Base-by-base conservation (phyloP, 2,329 filamentous ascomycete genomes). In the Penicillium sp. region DNA sequence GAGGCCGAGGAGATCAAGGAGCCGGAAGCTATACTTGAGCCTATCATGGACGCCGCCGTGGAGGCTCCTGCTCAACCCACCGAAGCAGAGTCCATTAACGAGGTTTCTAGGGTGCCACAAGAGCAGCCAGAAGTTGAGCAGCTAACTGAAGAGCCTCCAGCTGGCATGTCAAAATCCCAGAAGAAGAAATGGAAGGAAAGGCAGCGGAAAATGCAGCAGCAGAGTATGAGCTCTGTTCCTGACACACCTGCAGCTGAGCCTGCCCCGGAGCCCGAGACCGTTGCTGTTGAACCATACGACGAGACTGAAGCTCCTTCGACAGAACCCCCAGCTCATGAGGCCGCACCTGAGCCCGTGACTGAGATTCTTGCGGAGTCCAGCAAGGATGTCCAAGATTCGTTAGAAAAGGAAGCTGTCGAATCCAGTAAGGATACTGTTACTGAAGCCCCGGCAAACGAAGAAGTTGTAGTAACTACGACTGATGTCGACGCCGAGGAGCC, bases 251-350 rank as follows among this genome's bases (percentile, higher is more conserved):
- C 52, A 31, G 26, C 29, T n/a, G 40, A 51, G 8, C 6, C 37
- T 22, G 27, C 48, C 2, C 46, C 27, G 3, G 54, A 59, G 41
- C 35, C 55, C 6, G 60, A 63, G 27, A n/a, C n/a, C 2, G 6
- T 18, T 37, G 15, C 54, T 4, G 40, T 45, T 35, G 29, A 48
- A 8, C 2, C 18, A 48, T 37, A 12, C 45, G 26, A 48, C 5
- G 45, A 48, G 6, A 35, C 22, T 11, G 29, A 25, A 12, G 33
- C 33, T 35, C 6, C n/a, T 18, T 35, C n/a, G 15, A 35, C n/a
- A 35, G 33, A 35, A 18, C 22, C 22, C 15, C 8, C 22, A 35
- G 20, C 22, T 18, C 12, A 40, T n/a, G 61, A 59, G 14, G 9
- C 44, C 7, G 29, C 23, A 5, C 40, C 49, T 18, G 43, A 27